Evolutionary conservation across 1,284 basidiomycete genomes (phyloP), one percentile per base, ranked within the genome.

Genomic region (Cronartium ribicola): DNA sequence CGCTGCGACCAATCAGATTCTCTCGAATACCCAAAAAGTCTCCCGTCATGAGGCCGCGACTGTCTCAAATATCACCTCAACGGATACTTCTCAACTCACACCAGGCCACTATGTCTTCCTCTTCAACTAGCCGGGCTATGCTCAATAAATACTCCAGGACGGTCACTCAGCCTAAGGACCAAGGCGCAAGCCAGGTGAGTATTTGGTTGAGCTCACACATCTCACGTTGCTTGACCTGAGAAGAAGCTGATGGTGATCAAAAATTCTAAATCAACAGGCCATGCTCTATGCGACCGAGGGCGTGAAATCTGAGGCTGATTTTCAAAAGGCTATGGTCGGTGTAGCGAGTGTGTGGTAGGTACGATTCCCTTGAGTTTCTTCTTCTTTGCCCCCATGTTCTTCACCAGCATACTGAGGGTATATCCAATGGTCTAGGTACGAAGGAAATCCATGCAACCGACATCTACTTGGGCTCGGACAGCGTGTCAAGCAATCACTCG

Each of bases 261-360:
- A 44, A n/a, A 43, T n/a, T 41, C 11, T 14, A 8, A 20, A 22
- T n/a, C 37, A 13, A 68, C 37, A 72, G 91, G 94, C 94, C 39
- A 97, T 97, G 94, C 83, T 97, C 64, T 97, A 94, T 82, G 94
- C 93, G 22, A 97, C 94, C 0, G 94, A 96, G 39, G 93, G 92
- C 37, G 86, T 97, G 76, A 84, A 86, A 40, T 83, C 79, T 37
- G 89, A 93, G 77, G 85, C 76, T 80, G 69, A 77, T 82, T 89
- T 97, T 76, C 84, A 90, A 79, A 96, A 94, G 82, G 88, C 93
- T 70, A 96, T 97, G 94, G 90, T 97, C 76, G 94, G 94, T 75
- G 88, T 97, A 55, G 94, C 89, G 7, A 94, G 91, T 78, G 90
- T 97, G 41, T 97, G 94, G 94, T 94, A 80, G 82, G 88, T 84